phyloP scores from a whole-genome alignment of 768 basidiomycete genomes.

The Suillus hirtellus region DNA sequence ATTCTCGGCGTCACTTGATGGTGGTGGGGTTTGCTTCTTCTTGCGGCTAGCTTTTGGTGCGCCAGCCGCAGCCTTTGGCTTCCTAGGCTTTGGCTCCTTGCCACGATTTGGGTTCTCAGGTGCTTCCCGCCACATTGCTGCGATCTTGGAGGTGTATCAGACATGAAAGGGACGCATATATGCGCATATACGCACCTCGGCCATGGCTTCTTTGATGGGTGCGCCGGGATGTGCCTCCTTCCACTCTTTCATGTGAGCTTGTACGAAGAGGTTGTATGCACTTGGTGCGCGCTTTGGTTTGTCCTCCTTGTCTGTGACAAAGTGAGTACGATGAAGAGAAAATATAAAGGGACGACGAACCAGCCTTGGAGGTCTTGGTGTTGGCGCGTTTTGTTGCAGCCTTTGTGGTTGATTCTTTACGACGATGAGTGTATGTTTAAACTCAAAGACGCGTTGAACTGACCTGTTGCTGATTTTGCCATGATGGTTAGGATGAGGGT shows the following conservation, averaged over 20 bases:
- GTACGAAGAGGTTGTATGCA: slow-evolving; percentile 60
- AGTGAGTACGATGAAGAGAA: slow-evolving; percentile 8
- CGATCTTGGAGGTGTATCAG: slow-evolving; percentile 44
- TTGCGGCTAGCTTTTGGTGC: slow-evolving; percentile 10
- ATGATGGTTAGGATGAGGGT: slow-evolving; percentile 32
- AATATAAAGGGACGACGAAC: slow-evolving; percentile 23
- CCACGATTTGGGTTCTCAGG: slow-evolving; percentile 68
- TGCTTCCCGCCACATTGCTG: slow-evolving; percentile 54
- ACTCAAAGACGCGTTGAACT: slow-evolving; percentile 7
- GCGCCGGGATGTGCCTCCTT: slow-evolving; percentile 49
- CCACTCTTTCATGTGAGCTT: slow-evolving; percentile 57
- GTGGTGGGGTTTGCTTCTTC: slow-evolving; percentile 20
- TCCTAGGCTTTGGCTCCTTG: slow-evolving; percentile 47
- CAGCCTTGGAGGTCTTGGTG: slow-evolving; percentile 41
- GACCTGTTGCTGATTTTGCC: slow-evolving; percentile 55
- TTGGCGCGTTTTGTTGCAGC: slow-evolving; percentile 56
- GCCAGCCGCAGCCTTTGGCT: slow-evolving; percentile 38
- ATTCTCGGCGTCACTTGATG: slow-evolving; percentile 24
- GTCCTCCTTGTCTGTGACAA: slow-evolving; percentile 36
- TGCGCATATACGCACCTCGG: slow-evolving; percentile 29
- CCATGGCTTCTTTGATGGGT: slow-evolving; percentile 57
- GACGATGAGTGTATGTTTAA: slow-evolving; percentile 9
- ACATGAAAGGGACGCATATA: background rate
- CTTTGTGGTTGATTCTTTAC: slow-evolving; percentile 53
- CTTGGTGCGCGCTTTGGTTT: slow-evolving; percentile 59